phyloP scores from a whole-genome alignment of 257 asterid species.

The Phtheirospermum japonicum region DNA sequence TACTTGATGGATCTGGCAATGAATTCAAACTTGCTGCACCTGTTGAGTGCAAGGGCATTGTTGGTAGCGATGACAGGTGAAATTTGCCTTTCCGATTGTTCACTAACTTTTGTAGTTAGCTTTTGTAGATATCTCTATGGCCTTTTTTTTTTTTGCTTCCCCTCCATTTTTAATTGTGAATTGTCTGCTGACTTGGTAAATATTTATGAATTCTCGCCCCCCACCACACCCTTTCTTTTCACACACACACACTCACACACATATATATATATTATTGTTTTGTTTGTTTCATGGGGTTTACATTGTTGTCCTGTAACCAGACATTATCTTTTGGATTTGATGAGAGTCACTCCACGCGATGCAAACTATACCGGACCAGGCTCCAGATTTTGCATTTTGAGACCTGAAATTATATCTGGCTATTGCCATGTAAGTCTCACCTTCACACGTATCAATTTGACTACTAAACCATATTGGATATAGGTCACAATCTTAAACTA shows the following conservation, averaged over 20 bases:
- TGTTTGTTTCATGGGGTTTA: not conserved
- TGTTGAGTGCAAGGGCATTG: constrained; percentile 98
- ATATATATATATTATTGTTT: too few species aligned
- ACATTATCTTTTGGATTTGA: constrained; percentile 87
- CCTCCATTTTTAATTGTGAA: not conserved
- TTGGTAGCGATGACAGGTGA: constrained; percentile 98
- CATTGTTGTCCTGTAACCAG: constrained; percentile 36
- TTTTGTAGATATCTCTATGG: not conserved
- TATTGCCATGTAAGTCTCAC: constrained; percentile 58
- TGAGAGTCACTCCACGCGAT: constrained; percentile 98
- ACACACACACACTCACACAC: too few species aligned
- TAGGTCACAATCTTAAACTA: constrained; percentile 19
- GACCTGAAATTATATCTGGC: constrained; percentile 76
- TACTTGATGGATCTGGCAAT: constrained; percentile 85
- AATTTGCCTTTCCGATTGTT: constrained; percentile 15
- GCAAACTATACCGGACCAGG: constrained; percentile 74
- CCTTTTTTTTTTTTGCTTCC: not conserved
- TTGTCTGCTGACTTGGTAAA: constrained; percentile 12
- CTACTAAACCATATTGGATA: constrained; percentile 14
- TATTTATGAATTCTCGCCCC: not conserved
- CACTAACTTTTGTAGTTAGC: constrained; percentile 11
- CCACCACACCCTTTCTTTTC: too few species aligned
- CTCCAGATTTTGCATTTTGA: constrained; percentile 83
- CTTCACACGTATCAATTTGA: not conserved
- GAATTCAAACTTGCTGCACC: constrained; percentile 88